A percentile compares a stretch with the other conserved stretches of the same genome.
Evolutionary conservation across 2,329 filamentous ascomycete genomes (phyloP).

Genomic region (Cryphonectria radicalis): DNA sequence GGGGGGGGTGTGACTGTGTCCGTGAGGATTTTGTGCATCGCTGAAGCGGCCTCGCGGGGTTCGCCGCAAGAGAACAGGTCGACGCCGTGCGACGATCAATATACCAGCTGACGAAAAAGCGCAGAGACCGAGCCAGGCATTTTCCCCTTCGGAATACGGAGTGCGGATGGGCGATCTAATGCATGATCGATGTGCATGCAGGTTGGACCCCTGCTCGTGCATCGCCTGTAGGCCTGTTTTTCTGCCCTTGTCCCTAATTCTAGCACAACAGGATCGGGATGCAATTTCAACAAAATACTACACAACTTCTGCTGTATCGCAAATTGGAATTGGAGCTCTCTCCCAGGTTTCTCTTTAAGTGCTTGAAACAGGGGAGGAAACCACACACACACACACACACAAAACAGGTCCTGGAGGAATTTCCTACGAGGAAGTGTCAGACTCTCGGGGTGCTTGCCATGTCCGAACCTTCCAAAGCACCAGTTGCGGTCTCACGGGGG

Average conservation of each 20-base stretch:
- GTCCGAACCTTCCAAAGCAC: not conserved
- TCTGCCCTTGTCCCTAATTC: not conserved
- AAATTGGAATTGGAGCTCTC: not conserved
- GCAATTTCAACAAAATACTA: not conserved
- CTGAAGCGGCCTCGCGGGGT: not conserved
- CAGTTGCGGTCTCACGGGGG: not conserved
- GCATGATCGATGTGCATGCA: not conserved
- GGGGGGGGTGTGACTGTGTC: constrained; percentile 1
- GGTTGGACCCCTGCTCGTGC: constrained; percentile 6
- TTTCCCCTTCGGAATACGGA: constrained; percentile 16
- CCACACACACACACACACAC: not conserved
- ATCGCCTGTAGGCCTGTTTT: not conserved
- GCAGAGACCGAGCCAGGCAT: not conserved
- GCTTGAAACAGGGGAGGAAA: not conserved
- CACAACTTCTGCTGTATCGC: not conserved
- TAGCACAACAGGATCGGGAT: not conserved
- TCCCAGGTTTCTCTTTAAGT: not conserved
- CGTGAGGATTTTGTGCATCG: not conserved
- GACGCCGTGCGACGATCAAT: constrained; percentile 8
- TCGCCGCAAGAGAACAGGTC: not conserved
- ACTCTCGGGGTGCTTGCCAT: not conserved
- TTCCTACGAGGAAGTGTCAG: not conserved
- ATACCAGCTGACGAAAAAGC: constrained; percentile 2
- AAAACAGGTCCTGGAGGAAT: not conserved
- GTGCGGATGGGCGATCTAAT: constrained; percentile 18